Evolutionary conservation across 768 basidiomycete species (phyloP), one percentile per base, ranked within the genome.

Genomic region (Boletus pseudopeckii): DNA sequence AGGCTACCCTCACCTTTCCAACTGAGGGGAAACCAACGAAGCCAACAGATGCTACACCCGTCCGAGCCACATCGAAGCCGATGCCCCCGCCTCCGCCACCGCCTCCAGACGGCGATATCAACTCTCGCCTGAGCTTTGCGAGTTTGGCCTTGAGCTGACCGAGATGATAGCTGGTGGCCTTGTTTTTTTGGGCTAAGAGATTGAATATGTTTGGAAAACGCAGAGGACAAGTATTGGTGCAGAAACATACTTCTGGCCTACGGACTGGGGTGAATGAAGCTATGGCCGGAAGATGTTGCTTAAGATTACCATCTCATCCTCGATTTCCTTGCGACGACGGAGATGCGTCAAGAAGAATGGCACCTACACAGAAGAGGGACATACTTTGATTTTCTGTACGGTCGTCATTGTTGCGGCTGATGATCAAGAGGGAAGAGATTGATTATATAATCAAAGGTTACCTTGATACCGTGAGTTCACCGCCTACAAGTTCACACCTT

Each of bases 91-190:
- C 93, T 0, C 95, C 94, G 0, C 95, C 95, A 10, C 92, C 86
- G 20, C 91, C 80, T 18, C 79, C 71, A 5, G 88, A 76, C 0
- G 90, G 85, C 10, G 82, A 78, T 61, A 99, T 93, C 50, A 99
- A 83, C 69, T 99, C 97, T 53, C 97, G 83, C 57, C 92, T 81
- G 43, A 98, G 87, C 71, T 99, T 99, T 46, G 97, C 97, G 48
- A 99, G 85, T 71, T 99, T 99, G 52, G 97, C 96, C 72, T 98
- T 98, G 70, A 98, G 85, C 75, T 95, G 92, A 49, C 95, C 95
- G 55, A 97, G 75, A 76, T 96, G 94, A 72, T 95, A 95, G 75
- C 91, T 92, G 61, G 90, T 92, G 75, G 90, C 90, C 83, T 93
- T 93, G 74, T 93, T 93, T 73, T 93, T 93, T 79, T 93, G 91